phyloP scores from a whole-genome alignment of 192 early-diverging fungal genomes.

The Funneliformis geosporum region DNA sequence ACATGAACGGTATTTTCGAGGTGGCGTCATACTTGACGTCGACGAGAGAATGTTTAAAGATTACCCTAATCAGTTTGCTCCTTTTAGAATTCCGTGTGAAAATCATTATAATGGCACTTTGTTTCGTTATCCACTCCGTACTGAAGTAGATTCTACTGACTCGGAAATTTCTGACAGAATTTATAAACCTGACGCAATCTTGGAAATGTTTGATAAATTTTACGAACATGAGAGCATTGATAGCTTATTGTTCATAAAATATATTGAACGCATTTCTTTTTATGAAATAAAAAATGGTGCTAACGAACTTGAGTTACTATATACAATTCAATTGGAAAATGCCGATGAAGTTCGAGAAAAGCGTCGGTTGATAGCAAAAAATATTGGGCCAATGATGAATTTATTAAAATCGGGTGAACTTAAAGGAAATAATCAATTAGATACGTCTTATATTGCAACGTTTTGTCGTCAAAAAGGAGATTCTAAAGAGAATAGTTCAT shows the following conservation, averaged over 20 bases:
- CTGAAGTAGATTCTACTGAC: slow-evolving; percentile 10
- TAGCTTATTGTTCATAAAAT: slow-evolving; percentile 39
- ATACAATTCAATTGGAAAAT: slow-evolving; percentile 35
- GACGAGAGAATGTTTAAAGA: neutral
- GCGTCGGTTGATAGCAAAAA: neutral
- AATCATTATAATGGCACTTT: slow-evolving; percentile 38
- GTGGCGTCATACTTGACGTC: too few species aligned
- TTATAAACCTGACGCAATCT: slow-evolving; percentile 34
- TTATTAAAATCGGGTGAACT: neutral
- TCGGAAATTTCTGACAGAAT: slow-evolving; percentile 33
- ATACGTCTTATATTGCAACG: slow-evolving; percentile 14
- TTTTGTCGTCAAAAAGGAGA: neutral
- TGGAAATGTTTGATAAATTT: slow-evolving; percentile 35
- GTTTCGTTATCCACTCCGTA: slow-evolving; percentile 44
- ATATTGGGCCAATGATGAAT: neutral
- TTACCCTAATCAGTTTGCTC: slow-evolving; percentile 34
- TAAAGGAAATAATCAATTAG: neutral
- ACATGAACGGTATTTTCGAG: too few species aligned
- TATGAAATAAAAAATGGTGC: slow-evolving; percentile 34
- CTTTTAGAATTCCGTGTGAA: neutral
- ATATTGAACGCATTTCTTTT: slow-evolving; percentile 40
- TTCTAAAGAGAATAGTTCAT: neutral
- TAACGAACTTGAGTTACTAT: slow-evolving; percentile 12
- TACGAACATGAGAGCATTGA: slow-evolving; percentile 32
- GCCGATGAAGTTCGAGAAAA: slow-evolving; percentile 27